Percentiles rank a stretch among this genome's conserved stretches.
Conservation (phyloP, 1,284 basidiomycete genomes). For the Coriolopsis trogii region DNA sequence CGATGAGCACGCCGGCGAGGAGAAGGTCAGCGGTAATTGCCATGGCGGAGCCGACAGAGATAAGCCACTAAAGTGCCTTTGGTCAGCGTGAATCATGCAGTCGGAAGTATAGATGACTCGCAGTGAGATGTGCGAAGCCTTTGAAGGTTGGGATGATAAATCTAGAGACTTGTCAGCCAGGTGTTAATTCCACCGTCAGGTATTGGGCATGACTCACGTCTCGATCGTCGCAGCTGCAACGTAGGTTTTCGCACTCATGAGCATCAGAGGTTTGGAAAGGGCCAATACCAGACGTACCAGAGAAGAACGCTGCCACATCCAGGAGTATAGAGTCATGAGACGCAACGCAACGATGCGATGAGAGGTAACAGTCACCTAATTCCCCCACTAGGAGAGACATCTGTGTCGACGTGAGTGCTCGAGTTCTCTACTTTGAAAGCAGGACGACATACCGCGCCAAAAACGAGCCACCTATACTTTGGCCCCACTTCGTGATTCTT, state of each 20-base stretch:
- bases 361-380: neutral
- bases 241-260: neutral
- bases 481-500: neutral
- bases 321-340: no score
- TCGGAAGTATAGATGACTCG: neutral
- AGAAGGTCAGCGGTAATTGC: conserved; percentile 1
- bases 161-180: neutral
- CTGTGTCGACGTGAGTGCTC: neutral
- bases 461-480: neutral
- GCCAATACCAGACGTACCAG: neutral
- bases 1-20: neutral
- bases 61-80: conserved; percentile 4
- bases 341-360: neutral
- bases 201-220: neutral
- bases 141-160: conserved; percentile 8
- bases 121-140: conserved; percentile 3
- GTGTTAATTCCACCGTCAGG: neutral
- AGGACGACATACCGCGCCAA: neutral
- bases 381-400: conserved; percentile 6
- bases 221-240: conserved; percentile 5
- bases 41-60: conserved; percentile 6
- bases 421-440: no score
- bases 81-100: neutral
- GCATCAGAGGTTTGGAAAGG: neutral
- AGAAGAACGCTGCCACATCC: neutral